Base-by-base conservation (phyloP, 225 moss, liverwort and hornwort genomes). In the Pleurozium schreberi region DNA sequence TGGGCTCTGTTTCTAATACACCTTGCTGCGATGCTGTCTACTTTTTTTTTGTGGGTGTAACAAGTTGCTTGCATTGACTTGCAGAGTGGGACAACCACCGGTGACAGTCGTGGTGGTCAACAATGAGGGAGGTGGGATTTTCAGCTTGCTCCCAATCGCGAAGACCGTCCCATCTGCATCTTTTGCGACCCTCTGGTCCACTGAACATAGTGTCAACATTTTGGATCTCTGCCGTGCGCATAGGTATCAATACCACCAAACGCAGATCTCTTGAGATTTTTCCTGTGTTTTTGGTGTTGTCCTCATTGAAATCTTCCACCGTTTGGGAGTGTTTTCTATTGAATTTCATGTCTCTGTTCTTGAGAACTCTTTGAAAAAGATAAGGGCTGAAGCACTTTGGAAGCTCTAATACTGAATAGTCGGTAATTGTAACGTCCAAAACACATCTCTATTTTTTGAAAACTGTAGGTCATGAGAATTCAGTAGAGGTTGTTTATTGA, bases 61-160 rank as follows among this genome's bases (percentile, higher is more conserved):
- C 67, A 68, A 84, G 63, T 80, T 75, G 61, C 66, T 91, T 82
- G 78, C 38, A 28, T 89, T 92, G 92, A 55, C 76, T 77, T 92
- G 78, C 91, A 99, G 97, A 92, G 93, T 93, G 67, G 99, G 97
- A 93, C 99, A 94, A 91, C 95, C 97, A 86, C 97, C 97, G 15
- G 94, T 99, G 67, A 99, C 99, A 82, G 95, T 99, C 81, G 96
- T 99, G 80, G 97, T 99, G 60, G 95, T 99, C 67, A 99, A 99
- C 93, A 99, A 99, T 61, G 92, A 95, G 83, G 99, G 99, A 71
- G 99, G 99, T 77, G 99, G 95, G 80, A 99, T 99, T 75, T 99
- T 99, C 86, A 99, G 99, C 90, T 91, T 97, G 88, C 97, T 99
- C 85, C 97, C 96, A 59, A 91, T 96, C 77, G 93, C 91, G 78